Conservation (phyloP, 768 basidiomycete genomes). For the Megacollybia marginata region DNA sequence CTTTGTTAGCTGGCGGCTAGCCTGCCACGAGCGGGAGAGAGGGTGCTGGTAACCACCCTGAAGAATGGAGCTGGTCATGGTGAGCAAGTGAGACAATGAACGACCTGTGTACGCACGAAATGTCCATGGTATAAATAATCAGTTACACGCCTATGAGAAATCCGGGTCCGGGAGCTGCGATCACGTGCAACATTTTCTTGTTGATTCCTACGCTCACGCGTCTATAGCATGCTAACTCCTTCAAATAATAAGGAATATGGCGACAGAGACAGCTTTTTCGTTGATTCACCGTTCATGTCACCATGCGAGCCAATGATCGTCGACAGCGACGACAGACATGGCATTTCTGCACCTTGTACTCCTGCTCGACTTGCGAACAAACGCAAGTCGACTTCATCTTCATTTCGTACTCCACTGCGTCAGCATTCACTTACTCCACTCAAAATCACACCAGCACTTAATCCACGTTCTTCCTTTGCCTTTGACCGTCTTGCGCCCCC, state of each 20-base stretch:
- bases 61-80: constrained; percentile 57
- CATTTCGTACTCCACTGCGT: constrained; percentile 51
- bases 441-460: constrained; percentile 33
- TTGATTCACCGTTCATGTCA: constrained; percentile 44
- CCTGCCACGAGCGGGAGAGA: constrained; percentile 83
- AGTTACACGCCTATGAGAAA: too few relatives aligned
- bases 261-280: constrained; percentile 24
- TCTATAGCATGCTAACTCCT: constrained; percentile 43
- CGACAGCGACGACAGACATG: constrained; percentile 5
- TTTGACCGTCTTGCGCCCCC: constrained; percentile 54
- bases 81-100: constrained; percentile 4
- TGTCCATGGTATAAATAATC: constrained; percentile 3
- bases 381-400: constrained; percentile 47
- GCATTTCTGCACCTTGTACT: constrained; percentile 15
- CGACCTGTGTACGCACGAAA: constrained; percentile 2
- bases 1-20: constrained; percentile 70
- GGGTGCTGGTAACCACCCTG: constrained; percentile 95
- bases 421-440: constrained; percentile 41
- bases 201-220: too few relatives aligned
- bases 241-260: constrained; percentile 22
- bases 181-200: too few relatives aligned
- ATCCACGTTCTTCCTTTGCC: constrained; percentile 22
- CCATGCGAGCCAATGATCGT: constrained; percentile 9
- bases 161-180: too few relatives aligned
- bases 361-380: constrained; percentile 48